Evolutionary conservation across 1,284 basidiomycete genomes (phyloP).

Genomic region (Porogramme epimiltina): DNA sequence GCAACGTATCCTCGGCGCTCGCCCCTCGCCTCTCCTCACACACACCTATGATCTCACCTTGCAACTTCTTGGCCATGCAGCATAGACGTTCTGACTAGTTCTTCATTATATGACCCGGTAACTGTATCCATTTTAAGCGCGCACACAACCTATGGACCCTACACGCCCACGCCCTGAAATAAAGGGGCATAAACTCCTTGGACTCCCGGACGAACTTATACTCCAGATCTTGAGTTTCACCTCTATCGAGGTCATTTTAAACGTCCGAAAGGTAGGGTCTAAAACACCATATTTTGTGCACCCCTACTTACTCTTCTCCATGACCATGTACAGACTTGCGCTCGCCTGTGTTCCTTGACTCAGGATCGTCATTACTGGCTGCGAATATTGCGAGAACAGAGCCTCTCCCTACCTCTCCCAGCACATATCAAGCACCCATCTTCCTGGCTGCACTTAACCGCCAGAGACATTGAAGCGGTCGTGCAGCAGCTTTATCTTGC

Average conservation of each 20-base stretch:
- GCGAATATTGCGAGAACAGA: conserved; percentile 15
- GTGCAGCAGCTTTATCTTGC: conserved; percentile 17
- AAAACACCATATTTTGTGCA: not conserved
- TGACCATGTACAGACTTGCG: conserved; percentile 25
- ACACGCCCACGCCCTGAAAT: no score
- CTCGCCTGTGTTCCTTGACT: conserved; percentile 8
- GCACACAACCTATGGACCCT: no score
- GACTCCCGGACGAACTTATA: conserved; percentile 28
- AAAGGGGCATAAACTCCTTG: conserved; percentile 5
- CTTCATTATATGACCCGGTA: no score
- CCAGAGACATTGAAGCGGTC: conserved; percentile 12
- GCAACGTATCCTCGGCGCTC: no score
- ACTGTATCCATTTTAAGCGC: no score
- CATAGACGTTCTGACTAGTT: no score
- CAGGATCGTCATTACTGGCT: conserved; percentile 26
- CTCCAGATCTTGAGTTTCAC: conserved; percentile 23
- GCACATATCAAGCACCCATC: conserved; percentile 5
- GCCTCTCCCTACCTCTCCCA: conserved; percentile 16
- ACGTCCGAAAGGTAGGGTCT: conserved; percentile 26
- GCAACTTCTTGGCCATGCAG: no score
- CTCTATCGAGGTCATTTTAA: conserved; percentile 21
- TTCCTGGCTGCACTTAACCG: conserved; percentile 4
- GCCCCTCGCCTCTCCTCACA: no score
- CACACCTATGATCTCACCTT: no score
- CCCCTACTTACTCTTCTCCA: not conserved